A percentile compares a stretch with the other conserved stretches of the same genome.
phyloP scores from a whole-genome alignment of 2,329 filamentous ascomycete species.

The Fusarium sp. region DNA sequence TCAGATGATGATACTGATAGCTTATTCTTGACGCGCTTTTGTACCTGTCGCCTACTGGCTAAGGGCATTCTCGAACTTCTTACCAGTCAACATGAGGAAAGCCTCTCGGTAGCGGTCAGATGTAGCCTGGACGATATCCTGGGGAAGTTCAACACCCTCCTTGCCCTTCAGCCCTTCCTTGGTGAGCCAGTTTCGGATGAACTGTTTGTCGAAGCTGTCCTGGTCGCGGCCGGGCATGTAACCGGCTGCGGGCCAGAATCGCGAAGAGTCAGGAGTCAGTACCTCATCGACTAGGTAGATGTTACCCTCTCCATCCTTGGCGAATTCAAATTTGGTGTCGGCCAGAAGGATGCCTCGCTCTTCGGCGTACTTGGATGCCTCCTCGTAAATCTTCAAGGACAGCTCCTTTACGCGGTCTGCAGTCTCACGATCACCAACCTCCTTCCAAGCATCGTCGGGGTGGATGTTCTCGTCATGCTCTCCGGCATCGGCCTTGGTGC shows the following conservation, averaged over 20 bases:
- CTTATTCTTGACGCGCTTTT: background rate
- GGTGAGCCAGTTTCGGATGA: constrained; percentile 83
- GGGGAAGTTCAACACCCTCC: constrained; percentile 67
- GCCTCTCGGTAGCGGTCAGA: constrained; percentile 78
- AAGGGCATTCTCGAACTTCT: constrained; percentile 53
- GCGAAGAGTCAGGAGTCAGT: constrained; percentile 69
- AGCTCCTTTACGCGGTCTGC: constrained; percentile 45
- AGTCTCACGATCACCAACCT: constrained; percentile 48
- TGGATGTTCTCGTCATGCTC: constrained; percentile 88
- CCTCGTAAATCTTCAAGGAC: constrained; percentile 45
- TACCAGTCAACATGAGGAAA: constrained; percentile 73
- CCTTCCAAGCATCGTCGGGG: constrained; percentile 68
- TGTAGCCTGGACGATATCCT: constrained; percentile 78
- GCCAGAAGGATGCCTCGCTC: constrained; percentile 42
- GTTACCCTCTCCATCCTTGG: constrained; percentile 45
- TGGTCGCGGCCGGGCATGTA: constrained; percentile 73
- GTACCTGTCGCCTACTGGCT: constrained; percentile 20
- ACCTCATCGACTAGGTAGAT: constrained; percentile 46
- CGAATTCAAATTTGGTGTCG: constrained; percentile 47
- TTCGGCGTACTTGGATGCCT: constrained; percentile 41
- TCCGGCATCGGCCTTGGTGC: constrained; percentile 85
- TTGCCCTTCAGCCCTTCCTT: constrained; percentile 66
- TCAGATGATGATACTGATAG: constrained; percentile 8
- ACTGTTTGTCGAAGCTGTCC: constrained; percentile 89
- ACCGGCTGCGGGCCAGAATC: constrained; percentile 83